phyloP scores from a whole-genome alignment of 129 eudicot species.

The Kitagawia praeruptora region DNA sequence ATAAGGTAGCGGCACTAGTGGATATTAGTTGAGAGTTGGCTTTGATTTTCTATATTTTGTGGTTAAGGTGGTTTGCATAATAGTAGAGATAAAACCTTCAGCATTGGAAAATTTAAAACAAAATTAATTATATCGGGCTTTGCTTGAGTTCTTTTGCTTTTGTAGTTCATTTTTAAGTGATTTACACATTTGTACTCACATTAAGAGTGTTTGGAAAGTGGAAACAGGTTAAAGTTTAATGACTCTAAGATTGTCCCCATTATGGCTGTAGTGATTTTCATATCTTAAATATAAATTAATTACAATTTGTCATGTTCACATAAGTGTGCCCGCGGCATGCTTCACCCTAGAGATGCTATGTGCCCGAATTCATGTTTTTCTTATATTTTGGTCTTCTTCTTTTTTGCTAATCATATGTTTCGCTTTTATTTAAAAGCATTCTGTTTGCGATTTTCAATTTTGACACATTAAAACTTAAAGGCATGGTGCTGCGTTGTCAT shows the following conservation, averaged over 20 bases:
- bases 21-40: background rate
- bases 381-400: too few relatives aligned
- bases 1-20: background rate
- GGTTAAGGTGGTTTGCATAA: background rate
- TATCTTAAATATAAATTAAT: too few relatives aligned
- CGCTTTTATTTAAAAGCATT: too few relatives aligned
- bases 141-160: background rate
- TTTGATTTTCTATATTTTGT: background rate
- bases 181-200: background rate
- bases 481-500: too few relatives aligned
- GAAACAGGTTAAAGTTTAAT: background rate
- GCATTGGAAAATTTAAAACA: background rate
- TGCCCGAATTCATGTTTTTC: too few relatives aligned
- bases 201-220: background rate
- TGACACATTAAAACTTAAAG: too few relatives aligned
- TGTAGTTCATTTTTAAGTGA: background rate
- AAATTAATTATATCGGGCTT: background rate
- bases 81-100: background rate
- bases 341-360: too few relatives aligned
- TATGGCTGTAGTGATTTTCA: background rate
- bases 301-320: background rate
- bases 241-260: background rate
- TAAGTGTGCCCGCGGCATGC: background rate
- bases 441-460: too few relatives aligned
- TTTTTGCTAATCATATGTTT: too few relatives aligned